Evolutionary conservation across 2,329 filamentous ascomycete genomes (phyloP).

Genomic region (Verticillium tricorpus): DNA sequence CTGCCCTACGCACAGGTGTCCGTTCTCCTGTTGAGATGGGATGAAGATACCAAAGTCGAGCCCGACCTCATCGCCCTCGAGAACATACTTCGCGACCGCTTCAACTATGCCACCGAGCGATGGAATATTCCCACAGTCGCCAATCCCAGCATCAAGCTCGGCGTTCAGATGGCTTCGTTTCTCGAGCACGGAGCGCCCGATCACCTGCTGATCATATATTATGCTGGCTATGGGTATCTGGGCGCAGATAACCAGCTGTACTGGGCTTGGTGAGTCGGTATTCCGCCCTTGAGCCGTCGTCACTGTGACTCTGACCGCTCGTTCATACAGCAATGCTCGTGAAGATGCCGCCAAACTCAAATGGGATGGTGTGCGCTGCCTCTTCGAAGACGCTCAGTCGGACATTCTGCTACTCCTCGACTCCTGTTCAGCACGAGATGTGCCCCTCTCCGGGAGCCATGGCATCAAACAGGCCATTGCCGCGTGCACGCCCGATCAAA

Average conservation of each 20-base stretch:
- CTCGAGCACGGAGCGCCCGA: conserved; percentile 53
- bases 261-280: conserved; percentile 57
- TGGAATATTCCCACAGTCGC: conserved; percentile 57
- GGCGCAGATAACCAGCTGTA: conserved; percentile 58
- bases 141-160: conserved; percentile 57
- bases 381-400: conserved; percentile 58
- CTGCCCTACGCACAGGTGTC: conserved; percentile 54
- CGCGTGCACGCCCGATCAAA: conserved; percentile 51
- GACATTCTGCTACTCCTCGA: conserved; percentile 61
- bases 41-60: conserved; percentile 52
- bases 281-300: not conserved
- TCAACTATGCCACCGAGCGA: conserved; percentile 55
- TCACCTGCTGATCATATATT: conserved; percentile 61
- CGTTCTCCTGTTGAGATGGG: conserved; percentile 58
- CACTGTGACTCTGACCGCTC: conserved; percentile 26
- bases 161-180: conserved; percentile 55
- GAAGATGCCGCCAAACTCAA: conserved; percentile 58
- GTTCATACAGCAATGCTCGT: conserved; percentile 43
- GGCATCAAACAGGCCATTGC: conserved; percentile 60
- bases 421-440: conserved; percentile 53
- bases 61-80: conserved; percentile 51
- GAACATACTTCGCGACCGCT: conserved; percentile 53
- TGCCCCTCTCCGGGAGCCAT: conserved; percentile 43
- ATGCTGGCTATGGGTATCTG: conserved; percentile 56
- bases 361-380: conserved; percentile 58